Conservation (phyloP, 768 basidiomycete genomes). For the Lactifluus piperatus region DNA sequence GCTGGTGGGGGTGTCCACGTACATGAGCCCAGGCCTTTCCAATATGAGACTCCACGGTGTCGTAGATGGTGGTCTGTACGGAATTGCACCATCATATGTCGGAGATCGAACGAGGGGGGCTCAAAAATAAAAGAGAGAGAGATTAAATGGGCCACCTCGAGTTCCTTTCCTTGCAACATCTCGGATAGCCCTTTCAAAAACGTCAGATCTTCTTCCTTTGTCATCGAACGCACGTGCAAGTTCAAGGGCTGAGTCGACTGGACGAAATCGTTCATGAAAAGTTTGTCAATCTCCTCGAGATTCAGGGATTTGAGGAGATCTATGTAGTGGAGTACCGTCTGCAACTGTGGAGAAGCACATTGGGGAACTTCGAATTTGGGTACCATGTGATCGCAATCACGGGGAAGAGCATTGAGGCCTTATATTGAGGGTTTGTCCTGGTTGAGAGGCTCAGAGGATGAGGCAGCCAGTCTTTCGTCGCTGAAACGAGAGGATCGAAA, state of each 20-base stretch:
- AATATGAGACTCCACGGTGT: not conserved
- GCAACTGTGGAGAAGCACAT: not conserved
- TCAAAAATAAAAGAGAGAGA: not conserved
- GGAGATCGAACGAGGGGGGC: too few relatives aligned
- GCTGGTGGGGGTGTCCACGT: not conserved
- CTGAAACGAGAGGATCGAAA: not conserved
- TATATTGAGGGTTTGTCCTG: conserved; percentile 90
- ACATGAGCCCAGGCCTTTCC: conserved; percentile 4
- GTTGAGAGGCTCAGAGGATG: conserved; percentile 95
- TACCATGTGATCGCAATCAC: conserved; percentile 86
- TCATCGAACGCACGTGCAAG: not conserved
- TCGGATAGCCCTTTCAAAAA: not conserved
- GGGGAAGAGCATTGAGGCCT: conserved; percentile 91
- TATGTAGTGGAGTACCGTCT: not conserved
- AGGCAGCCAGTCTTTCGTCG: conserved; percentile 50
- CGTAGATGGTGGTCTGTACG: not conserved
- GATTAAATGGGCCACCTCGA: not conserved
- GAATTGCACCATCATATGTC: not conserved
- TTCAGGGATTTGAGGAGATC: not conserved
- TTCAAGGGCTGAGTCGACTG: not conserved
- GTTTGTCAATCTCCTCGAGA: not conserved
- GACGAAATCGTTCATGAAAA: conserved; percentile 5
- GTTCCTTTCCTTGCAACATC: not conserved
- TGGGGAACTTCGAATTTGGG: not conserved
- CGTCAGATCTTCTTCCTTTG: conserved; percentile 1